Evolutionary conservation across 176 grass and related monocot genomes (phyloP).

Genomic region (Calamus simplicifolius): DNA sequence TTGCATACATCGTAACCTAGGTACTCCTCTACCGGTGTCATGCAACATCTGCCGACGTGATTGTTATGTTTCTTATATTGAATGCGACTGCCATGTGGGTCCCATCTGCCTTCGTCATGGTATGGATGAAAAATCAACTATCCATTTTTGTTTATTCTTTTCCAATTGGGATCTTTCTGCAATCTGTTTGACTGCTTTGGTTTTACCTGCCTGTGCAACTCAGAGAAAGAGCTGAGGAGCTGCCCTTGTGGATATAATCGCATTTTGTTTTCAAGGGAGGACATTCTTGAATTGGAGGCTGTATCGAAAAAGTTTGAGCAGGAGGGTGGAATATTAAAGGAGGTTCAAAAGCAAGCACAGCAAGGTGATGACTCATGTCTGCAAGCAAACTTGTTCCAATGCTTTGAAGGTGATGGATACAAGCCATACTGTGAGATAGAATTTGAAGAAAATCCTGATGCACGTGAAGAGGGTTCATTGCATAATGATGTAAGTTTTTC

Average conservation of each 20-base stretch:
- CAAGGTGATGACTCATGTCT: constrained; percentile 21
- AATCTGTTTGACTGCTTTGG: not conserved
- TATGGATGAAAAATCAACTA: constrained; percentile 28
- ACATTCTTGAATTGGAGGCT: constrained; percentile 64
- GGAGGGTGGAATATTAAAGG: constrained; percentile 26
- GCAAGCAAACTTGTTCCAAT: constrained; percentile 7
- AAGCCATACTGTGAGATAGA: constrained; percentile 26
- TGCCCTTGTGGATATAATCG: constrained; percentile 53
- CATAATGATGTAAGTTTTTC: constrained; percentile 6
- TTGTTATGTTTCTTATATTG: constrained; percentile 72
- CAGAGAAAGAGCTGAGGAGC: constrained; percentile 70
- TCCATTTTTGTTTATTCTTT: not conserved
- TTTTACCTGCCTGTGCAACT: constrained; percentile 4
- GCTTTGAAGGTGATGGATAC: constrained; percentile 10
- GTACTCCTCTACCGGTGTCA: constrained; percentile 23
- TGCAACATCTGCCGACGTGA: constrained; percentile 83
- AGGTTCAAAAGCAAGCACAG: constrained; percentile 49
- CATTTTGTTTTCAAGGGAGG: constrained; percentile 55
- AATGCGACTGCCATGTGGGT: constrained; percentile 61
- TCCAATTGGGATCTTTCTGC: not conserved
- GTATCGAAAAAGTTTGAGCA: constrained; percentile 59
- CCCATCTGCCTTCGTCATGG: constrained; percentile 87
- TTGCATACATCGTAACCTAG: constrained; percentile 38
- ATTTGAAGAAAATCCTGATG: constrained; percentile 13
- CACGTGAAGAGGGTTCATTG: not conserved